Base-by-base conservation (phyloP, 2,329 filamentous ascomycete species). In the Metarhizium sp. region DNA sequence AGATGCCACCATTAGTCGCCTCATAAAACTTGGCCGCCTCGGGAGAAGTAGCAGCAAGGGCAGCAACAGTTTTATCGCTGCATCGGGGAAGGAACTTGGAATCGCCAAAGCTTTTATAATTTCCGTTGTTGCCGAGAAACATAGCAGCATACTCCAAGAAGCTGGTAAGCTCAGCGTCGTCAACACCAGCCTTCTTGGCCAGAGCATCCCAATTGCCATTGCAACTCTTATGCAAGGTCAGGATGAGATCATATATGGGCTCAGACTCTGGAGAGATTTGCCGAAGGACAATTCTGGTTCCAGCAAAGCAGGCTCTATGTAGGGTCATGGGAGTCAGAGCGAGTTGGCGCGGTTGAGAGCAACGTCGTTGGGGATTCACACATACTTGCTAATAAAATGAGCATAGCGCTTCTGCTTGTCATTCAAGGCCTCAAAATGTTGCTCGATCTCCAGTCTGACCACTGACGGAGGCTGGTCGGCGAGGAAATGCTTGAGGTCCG, bases 391-490 rank as follows among this genome's bases (percentile, higher is more conserved):
- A 68, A 95, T 89, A 67, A 86, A 91, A 73, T 96, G 92, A 60
- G 92, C 88, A 78, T 96, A 96, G 67, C 88, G 85, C 76, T 92
- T 91, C 75, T 95, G 84, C 68, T 87, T 78, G 64, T 88, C 82
- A 53, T 74, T 79, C 58, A 94, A 72, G 40, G 85, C 83, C 55
- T 92, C 87, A 65, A 97, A 99, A 73, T 97, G 92, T 68, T 90
- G 88, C 74, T 90, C 90, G 69, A 97, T 94, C 69, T 90, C 86
- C 51, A 99, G 82, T 50, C 86, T 84, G 57, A 96, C 92, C 55
- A 96, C 84, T 51, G 86, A 88, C 1, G 94, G 94, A 49, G 94
- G 94, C 60, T 87, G 86, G 72, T 99, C 94, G 50, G 94, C 92
- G 58, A 95, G 80, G 71, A 95, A 96, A 68, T 95, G 87, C 69